Base-by-base conservation (phyloP, 495 filamentous ascomycete species). In the Daldinia childiae region DNA sequence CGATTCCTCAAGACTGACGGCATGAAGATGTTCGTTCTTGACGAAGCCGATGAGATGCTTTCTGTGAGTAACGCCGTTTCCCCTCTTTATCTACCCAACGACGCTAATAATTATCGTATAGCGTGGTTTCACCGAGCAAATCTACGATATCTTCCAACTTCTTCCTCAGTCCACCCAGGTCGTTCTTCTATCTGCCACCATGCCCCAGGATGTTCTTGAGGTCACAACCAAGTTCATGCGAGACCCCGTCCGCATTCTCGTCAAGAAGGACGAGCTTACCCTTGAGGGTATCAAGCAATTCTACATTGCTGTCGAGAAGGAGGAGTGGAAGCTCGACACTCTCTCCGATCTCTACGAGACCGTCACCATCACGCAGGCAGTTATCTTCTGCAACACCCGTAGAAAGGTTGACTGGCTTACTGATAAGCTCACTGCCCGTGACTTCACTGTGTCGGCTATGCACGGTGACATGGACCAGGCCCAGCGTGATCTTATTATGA, bases 181-280 rank as follows among this genome's bases (percentile, higher is more conserved):
- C 59, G 95, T 97, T 65, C 91, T 99, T 69, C 90, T 99, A 54
- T 98, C 95, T 41, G 95, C 95, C 73, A 99, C 95, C 75, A 94
- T 99, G 86, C 95, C 95, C 74, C 93, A 98, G 86, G 96, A 99
- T 77, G 95, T 99, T 62, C 92, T 99, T 64, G 96, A 98, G 86
- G 93, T 99, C 79, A 98, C 95, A 75, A 98, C 95, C 81, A 99
- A 99, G 87, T 99, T 99, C 88, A 99, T 99, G 95, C 93, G 92
- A 77, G 96, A 99, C 84, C 95, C 95, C 62, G 91, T 99, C 80
- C 93, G 96, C 78, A 98, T 99, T 79, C 89, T 99, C 77, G 95
- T 99, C 84, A 99, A 99, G 91, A 95, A 95, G 87, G 96, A 94
- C 79, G 95, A 99, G 82, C 88, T 99, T 82, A 99, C 95, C 74